A percentile compares a stretch with the other conserved stretches of the same genome.
Conservation (phyloP, 495 filamentous ascomycete genomes). For the Tuber borchii region DNA sequence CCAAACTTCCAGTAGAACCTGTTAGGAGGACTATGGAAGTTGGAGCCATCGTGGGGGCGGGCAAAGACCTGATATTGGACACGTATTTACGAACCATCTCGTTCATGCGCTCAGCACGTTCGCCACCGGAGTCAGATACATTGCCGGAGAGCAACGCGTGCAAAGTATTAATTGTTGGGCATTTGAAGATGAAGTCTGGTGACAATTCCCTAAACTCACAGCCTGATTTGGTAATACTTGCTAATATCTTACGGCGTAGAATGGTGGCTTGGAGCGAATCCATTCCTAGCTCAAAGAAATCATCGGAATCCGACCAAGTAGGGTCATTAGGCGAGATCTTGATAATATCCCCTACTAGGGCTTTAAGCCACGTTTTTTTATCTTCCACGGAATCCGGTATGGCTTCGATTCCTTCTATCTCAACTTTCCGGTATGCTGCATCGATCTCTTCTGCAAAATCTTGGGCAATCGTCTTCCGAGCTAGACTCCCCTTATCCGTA, state of each 20-base stretch:
- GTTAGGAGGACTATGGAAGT: constrained; percentile 48
- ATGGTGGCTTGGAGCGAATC: constrained; percentile 58
- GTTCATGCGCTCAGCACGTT: constrained; percentile 29
- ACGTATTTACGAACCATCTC: constrained; percentile 32
- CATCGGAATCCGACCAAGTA: constrained; percentile 31
- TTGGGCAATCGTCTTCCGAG: constrained; percentile 27
- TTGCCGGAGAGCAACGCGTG: constrained; percentile 10
- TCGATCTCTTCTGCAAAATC: constrained; percentile 35
- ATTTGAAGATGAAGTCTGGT: constrained; percentile 27
- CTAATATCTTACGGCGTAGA: constrained; percentile 49
- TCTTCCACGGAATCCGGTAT: constrained; percentile 14
- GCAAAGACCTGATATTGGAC: constrained; percentile 17
- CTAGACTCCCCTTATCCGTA: constrained; percentile 31
- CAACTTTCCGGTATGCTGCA: constrained; percentile 16
- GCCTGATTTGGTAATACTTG: constrained; percentile 23
- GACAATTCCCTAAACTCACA: constrained; percentile 16
- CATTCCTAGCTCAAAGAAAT: constrained; percentile 54
- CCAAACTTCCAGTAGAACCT: constrained; percentile 56
- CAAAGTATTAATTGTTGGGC: constrained; percentile 27
- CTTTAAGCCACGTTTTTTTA: constrained; percentile 22
- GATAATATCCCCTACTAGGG: constrained; percentile 15
- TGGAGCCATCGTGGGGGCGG: not conserved
- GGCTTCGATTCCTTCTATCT: constrained; percentile 21
- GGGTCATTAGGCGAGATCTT: constrained; percentile 7
- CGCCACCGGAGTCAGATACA: not conserved